These are phyloP conservation scores for Acer saccharum DNA, from an alignment of 345 rosid genomes.

Conservation along the genomic window DNA sequence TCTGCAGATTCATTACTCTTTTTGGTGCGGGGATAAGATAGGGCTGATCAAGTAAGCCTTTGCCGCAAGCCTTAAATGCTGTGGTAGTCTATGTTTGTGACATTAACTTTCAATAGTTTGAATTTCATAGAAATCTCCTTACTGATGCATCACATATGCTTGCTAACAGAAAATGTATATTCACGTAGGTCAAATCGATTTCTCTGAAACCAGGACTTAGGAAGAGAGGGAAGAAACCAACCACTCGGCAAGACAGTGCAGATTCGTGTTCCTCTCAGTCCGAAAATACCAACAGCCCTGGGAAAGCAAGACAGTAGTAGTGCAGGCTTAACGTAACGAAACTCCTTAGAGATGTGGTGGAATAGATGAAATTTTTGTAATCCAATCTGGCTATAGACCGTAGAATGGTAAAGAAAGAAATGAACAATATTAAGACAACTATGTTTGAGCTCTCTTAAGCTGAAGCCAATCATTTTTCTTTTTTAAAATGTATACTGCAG, in stretches of 20 bases:
- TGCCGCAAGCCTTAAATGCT: background rate
- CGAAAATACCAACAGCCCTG: constrained; percentile 18
- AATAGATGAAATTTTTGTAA: background rate
- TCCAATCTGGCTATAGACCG: background rate
- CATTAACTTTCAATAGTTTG: background rate
- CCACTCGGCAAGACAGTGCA: constrained; percentile 1
- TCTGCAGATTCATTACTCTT: background rate
- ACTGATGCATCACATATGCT: background rate
- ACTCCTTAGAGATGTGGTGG: background rate
- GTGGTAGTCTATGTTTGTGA: background rate
- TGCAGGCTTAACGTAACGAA: background rate
- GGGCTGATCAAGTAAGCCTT: background rate
- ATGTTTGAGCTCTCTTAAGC: background rate
- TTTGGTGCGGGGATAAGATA: background rate
- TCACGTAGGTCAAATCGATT: constrained; percentile 39
- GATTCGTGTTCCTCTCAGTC: constrained; percentile 6
- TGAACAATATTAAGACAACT: background rate
- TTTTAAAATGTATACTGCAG: background rate
- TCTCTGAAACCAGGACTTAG: constrained; percentile 35
- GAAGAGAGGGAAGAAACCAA: constrained; percentile 33
- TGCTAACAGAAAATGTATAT: constrained; percentile 15
- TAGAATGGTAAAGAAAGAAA: background rate
- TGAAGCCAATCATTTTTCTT: background rate
- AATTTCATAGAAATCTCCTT: background rate
- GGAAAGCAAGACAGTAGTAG: constrained; percentile 9